These are phyloP conservation scores for Neonectria coccinea DNA, from an alignment of 2,329 filamentous ascomycete genomes.

Conservation along the genomic window DNA sequence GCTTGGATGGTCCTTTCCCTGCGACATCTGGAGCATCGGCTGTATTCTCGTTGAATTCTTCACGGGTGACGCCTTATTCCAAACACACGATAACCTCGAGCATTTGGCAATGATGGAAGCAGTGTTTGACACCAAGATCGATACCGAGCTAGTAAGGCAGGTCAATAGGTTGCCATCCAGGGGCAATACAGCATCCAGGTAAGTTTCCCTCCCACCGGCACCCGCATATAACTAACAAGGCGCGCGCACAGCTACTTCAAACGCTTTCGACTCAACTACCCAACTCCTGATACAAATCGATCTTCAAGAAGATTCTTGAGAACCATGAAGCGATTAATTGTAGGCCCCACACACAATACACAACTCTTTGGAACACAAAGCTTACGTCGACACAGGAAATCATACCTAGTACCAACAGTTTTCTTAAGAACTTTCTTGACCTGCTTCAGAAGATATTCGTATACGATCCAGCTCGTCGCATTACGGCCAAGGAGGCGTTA, in stretches of 20 bases:
- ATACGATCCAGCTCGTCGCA: constrained; percentile 73
- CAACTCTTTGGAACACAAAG: not conserved
- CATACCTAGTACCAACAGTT: constrained; percentile 69
- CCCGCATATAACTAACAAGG: constrained; percentile 41
- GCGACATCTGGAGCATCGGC: constrained; percentile 80
- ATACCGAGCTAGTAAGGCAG: constrained; percentile 64
- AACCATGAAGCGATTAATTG: constrained; percentile 74
- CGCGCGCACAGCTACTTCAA: constrained; percentile 70
- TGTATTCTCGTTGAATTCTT: constrained; percentile 80
- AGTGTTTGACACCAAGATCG: constrained; percentile 71
- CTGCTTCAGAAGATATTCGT: constrained; percentile 75
- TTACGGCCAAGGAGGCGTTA: constrained; percentile 74
- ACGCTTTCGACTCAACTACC: constrained; percentile 73
- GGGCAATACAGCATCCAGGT: constrained; percentile 73
- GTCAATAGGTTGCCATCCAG: constrained; percentile 64
- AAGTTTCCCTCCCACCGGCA: constrained; percentile 42
- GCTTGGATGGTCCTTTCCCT: constrained; percentile 77
- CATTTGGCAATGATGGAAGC: constrained; percentile 82
- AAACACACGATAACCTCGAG: constrained; percentile 78
- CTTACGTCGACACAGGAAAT: constrained; percentile 64
- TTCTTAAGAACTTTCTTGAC: constrained; percentile 72
- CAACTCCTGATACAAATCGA: constrained; percentile 70
- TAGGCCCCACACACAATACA: constrained; percentile 51
- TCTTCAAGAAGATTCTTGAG: constrained; percentile 75
- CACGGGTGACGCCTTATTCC: constrained; percentile 77